phyloP scores from a whole-genome alignment of 768 basidiomycete genomes.

The Mycena rebaudengoi region DNA sequence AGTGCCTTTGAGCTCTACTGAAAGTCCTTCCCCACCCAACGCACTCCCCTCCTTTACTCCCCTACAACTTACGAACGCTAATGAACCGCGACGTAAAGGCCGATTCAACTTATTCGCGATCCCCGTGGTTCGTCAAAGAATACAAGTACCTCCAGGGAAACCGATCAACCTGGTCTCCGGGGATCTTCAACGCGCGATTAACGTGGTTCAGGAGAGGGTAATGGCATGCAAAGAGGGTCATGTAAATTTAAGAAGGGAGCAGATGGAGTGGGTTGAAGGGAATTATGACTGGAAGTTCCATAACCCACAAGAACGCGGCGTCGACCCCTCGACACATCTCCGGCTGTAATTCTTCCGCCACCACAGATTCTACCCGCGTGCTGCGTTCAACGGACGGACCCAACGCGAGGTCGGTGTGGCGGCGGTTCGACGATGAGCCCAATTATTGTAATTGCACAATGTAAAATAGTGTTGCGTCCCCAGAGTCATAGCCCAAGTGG shows the following conservation, averaged over 20 bases:
- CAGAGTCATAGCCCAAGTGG: no score
- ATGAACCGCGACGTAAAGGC: background rate
- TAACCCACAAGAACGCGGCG: slow-evolving; percentile 8
- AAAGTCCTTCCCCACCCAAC: background rate
- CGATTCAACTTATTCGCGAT: slow-evolving; percentile 18
- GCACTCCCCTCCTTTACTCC: background rate
- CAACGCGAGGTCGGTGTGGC: no score
- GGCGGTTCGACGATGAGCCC: no score
- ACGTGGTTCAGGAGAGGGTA: slow-evolving; percentile 3
- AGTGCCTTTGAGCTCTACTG: background rate
- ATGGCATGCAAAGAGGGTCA: background rate
- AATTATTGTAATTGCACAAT: no score
- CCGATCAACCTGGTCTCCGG: background rate
- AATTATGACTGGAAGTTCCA: background rate
- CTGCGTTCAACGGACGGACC: no score
- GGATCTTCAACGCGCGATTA: background rate
- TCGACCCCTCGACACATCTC: background rate
- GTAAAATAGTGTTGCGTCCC: no score
- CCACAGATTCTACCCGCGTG: no score
- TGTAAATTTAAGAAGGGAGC: slow-evolving; percentile 7
- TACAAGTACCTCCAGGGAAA: background rate
- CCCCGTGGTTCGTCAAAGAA: slow-evolving; percentile 4
- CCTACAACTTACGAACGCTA: slow-evolving; percentile 2
- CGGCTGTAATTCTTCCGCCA: no score
- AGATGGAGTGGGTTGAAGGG: slow-evolving; percentile 5